phyloP scores from a whole-genome alignment of 805 yeast genomes.

The Trichomonascus vanleenenianus region DNA sequence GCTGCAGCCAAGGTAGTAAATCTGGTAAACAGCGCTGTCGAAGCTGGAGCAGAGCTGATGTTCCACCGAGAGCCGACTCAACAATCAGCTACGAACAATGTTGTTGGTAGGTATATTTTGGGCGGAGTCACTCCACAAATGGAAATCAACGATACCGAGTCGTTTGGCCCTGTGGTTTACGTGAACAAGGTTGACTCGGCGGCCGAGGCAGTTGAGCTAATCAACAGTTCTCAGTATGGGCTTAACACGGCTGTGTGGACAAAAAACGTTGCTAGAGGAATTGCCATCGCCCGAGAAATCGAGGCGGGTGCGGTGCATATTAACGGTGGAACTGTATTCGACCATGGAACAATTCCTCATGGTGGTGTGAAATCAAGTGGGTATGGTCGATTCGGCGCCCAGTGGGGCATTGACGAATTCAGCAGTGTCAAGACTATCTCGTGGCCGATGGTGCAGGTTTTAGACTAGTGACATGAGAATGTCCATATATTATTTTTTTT shows the following conservation, averaged over 20 bases:
- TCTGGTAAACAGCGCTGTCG: constrained; percentile 51
- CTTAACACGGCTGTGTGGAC: constrained; percentile 78
- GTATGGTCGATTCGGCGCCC: constrained; percentile 64
- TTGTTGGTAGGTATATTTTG: constrained; percentile 26
- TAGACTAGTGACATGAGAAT: background rate
- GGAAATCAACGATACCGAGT: constrained; percentile 64
- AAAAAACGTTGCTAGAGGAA: constrained; percentile 50
- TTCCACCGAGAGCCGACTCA: constrained; percentile 59
- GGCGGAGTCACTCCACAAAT: constrained; percentile 53
- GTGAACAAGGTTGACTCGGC: constrained; percentile 55
- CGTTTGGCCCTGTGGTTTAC: constrained; percentile 74
- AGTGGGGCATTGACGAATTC: constrained; percentile 61
- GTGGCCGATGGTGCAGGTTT: background rate
- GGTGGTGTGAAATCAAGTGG: constrained; percentile 68
- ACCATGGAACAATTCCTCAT: constrained; percentile 16
- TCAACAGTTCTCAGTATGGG: constrained; percentile 66
- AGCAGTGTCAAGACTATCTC: constrained; percentile 44
- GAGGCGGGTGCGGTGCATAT: constrained; percentile 81
- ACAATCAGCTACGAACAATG: background rate
- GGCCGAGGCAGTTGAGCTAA: constrained; percentile 59
- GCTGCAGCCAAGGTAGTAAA: constrained; percentile 11
- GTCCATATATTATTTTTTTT: too few relatives aligned
- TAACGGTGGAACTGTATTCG: constrained; percentile 35
- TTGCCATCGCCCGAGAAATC: constrained; percentile 56
- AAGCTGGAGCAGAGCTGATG: constrained; percentile 58